A percentile compares a stretch with the other conserved stretches of the same genome.
phyloP scores from a whole-genome alignment of 495 filamentous ascomycete genomes.

The Cetradonia linearis region DNA sequence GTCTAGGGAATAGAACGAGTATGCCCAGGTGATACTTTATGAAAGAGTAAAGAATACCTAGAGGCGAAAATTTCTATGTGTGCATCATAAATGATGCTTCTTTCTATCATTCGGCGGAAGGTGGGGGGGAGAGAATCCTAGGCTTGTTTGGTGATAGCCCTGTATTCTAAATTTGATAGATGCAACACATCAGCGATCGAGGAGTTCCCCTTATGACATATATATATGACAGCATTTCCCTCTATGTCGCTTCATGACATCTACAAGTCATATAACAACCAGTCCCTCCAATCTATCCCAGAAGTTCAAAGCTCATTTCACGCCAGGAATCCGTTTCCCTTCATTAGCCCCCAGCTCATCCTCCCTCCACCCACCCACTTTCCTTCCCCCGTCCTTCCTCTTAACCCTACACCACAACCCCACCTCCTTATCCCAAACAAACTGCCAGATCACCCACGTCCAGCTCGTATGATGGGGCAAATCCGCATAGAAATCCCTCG shows the following conservation, averaged over 20 bases:
- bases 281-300: neutral
- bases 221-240: neutral
- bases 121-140: neutral
- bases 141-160: neutral
- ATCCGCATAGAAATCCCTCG: slow-evolving; percentile 83
- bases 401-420: slow-evolving; percentile 90
- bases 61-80: neutral
- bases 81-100: neutral
- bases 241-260: neutral
- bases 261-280: neutral
- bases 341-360: slow-evolving; percentile 42
- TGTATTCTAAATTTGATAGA: neutral
- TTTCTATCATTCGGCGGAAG: no score
- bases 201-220: neutral
- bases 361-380: slow-evolving; percentile 49
- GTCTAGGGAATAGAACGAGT: neutral
- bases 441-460: slow-evolving; percentile 88
- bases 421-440: slow-evolving; percentile 79
- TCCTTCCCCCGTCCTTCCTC: slow-evolving; percentile 67
- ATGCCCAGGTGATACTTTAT: slow-evolving; percentile 1
- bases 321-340: slow-evolving; percentile 14
- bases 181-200: neutral
- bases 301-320: slow-evolving; percentile 2
- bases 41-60: neutral
- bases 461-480: slow-evolving; percentile 83